Base-by-base conservation (phyloP, 2,329 filamentous ascomycete species). In the Penicillium sp. region DNA sequence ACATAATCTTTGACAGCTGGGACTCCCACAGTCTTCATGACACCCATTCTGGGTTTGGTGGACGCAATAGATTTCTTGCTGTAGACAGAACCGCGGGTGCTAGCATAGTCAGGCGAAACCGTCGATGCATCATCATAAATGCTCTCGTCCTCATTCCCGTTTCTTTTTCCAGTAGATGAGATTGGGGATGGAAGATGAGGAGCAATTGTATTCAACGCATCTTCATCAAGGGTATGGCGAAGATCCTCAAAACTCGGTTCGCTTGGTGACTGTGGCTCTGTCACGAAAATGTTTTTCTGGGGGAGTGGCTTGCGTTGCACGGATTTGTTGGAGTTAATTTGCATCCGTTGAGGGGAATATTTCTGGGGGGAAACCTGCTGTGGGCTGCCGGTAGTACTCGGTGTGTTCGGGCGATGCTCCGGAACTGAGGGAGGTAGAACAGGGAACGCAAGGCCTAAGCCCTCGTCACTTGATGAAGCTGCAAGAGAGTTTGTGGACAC, bases 31-130 rank as follows among this genome's bases (percentile, higher is more conserved):
- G 89, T 91, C 71, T 89, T 92, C 70, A 93, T 79, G 7, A 93
- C 86, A 49, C 93, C 93, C 62, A 89, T 89, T 61, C 93, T 84
- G 17, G 89, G 89, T 58, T 83, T 84, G 9, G 83, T 75, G 57
- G 74, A 74, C 59, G 73, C 67, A 61, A 63, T 59, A 3, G 76
- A 79, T 47, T 67, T 68, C 61, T 74, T 76, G 53, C 77, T 78
- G 49, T 76, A 73, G 7, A 78, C 68, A n/a, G 84, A 86, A 42
- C 77, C 81, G 31, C 78, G 80, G 21, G 86, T 88, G 73, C 89
- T 94, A 7, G 89, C 89, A 75, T 93, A 93, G 70, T 93, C 89
- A 0, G 90, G 89, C 27, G 88, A 88, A 13, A 81, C 80, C 6
- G 84, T 83, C 8, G 87, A 88, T 35, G 80, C 81, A 35, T 82